Evolutionary conservation across 1,284 basidiomycete genomes (phyloP).

Genomic region (Puccinia brachypodii): DNA sequence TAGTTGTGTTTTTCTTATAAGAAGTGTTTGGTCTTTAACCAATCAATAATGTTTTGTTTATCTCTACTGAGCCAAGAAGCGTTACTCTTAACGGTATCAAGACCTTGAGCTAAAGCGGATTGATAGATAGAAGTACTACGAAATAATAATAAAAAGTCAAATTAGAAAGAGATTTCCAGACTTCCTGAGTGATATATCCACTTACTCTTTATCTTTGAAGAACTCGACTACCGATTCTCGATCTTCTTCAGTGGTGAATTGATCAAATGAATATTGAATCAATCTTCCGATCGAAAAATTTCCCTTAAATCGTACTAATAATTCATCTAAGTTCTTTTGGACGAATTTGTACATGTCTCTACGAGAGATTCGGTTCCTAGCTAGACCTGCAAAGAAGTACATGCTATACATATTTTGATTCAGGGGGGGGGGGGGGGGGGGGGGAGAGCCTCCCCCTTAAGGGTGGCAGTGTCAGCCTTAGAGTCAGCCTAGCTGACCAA

Average conservation of each 20-base stretch:
- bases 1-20: slow-evolving; percentile 14
- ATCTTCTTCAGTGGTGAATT: slow-evolving; percentile 70
- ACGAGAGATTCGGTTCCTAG: slow-evolving; percentile 54
- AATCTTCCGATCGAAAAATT: slow-evolving; percentile 56
- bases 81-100: slow-evolving; percentile 68
- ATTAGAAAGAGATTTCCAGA: background rate
- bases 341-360: slow-evolving; percentile 57
- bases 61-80: slow-evolving; percentile 66
- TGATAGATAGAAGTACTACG: slow-evolving; percentile 58
- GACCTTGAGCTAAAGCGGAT: slow-evolving; percentile 66
- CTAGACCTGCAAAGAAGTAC: slow-evolving; percentile 56
- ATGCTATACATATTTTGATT: slow-evolving; percentile 18
- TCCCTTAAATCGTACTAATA: slow-evolving; percentile 66
- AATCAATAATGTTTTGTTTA: slow-evolving; percentile 62
- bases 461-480: too few species aligned
- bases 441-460: too few species aligned
- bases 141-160: background rate
- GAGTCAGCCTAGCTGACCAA: too few species aligned
- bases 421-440: too few species aligned
- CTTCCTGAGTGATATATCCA: too few species aligned
- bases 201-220: slow-evolving; percentile 59
- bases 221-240: slow-evolving; percentile 67
- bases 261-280: slow-evolving; percentile 63
- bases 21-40: slow-evolving; percentile 63
- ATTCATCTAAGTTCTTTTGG: slow-evolving; percentile 55